phyloP scores from a whole-genome alignment of 805 yeast genomes.

The Sugiyamaella valdiviana region DNA sequence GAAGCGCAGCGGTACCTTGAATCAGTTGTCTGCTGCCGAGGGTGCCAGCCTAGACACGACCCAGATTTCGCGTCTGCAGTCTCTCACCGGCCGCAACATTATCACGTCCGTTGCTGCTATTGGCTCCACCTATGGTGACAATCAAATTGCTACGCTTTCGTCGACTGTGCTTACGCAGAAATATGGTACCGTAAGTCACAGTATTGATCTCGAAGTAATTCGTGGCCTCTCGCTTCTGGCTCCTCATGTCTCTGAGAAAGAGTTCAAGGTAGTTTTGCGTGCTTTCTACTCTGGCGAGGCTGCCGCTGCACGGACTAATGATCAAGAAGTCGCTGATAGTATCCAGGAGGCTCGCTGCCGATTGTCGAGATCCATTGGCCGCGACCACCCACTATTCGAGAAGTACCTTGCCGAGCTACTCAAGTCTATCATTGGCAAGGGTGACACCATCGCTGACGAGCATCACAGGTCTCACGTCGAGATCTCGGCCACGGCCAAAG shows the following conservation, averaged over 20 bases:
- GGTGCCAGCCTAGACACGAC: constrained; percentile 21
- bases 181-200: constrained; percentile 37
- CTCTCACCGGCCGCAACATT: constrained; percentile 52
- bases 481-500: constrained; percentile 44
- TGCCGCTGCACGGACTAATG: constrained; percentile 40
- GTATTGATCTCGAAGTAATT: constrained; percentile 53
- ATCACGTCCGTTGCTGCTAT: constrained; percentile 62
- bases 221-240: constrained; percentile 61
- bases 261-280: constrained; percentile 56
- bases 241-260: constrained; percentile 54
- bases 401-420: constrained; percentile 62
- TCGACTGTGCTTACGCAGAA: constrained; percentile 81
- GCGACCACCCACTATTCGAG: constrained; percentile 41
- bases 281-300: constrained; percentile 47
- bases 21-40: constrained; percentile 29
- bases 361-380: constrained; percentile 17
- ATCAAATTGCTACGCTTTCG: constrained; percentile 67
- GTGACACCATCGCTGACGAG: constrained; percentile 68
- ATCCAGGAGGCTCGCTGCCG: constrained; percentile 18
- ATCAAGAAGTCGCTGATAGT: constrained; percentile 29
- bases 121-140: constrained; percentile 60
- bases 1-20: constrained; percentile 6
- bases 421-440: constrained; percentile 61
- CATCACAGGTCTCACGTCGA: constrained; percentile 63
- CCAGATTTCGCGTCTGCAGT: constrained; percentile 6